These are phyloP conservation scores for Fusarium oligoseptatum DNA, from an alignment of 2,329 filamentous ascomycete species.

Conservation along the genomic window DNA sequence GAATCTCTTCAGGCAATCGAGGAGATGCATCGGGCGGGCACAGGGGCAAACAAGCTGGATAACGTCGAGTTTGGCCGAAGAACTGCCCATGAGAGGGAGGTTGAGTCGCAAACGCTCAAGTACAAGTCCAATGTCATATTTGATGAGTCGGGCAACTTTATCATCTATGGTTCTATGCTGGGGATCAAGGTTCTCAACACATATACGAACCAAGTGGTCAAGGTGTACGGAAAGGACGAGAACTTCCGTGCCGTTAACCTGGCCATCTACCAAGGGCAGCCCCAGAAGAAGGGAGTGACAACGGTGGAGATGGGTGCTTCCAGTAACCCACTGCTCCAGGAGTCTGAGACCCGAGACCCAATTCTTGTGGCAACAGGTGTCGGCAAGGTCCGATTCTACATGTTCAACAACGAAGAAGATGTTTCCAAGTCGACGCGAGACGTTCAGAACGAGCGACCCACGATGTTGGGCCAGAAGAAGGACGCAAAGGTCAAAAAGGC, in stretches of 20 bases:
- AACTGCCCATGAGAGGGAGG: slow-evolving; percentile 86
- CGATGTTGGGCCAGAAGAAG: slow-evolving; percentile 71
- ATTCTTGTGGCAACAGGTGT: slow-evolving; percentile 88
- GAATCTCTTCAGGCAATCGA: slow-evolving; percentile 91
- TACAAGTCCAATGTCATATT: slow-evolving; percentile 89
- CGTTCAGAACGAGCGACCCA: slow-evolving; percentile 94
- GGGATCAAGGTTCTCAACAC: slow-evolving; percentile 97
- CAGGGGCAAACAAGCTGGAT: slow-evolving; percentile 83
- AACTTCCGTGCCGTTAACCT: slow-evolving; percentile 86
- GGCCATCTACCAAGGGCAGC: slow-evolving; percentile 92
- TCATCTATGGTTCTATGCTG: slow-evolving; percentile 91
- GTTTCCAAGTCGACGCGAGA: slow-evolving; percentile 88
- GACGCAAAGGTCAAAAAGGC: slow-evolving; percentile 66
- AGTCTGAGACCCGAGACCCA: slow-evolving; percentile 91
- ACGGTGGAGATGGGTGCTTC: slow-evolving; percentile 98
- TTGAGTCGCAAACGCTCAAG: slow-evolving; percentile 77
- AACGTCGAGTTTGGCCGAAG: slow-evolving; percentile 92
- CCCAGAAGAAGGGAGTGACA: slow-evolving; percentile 91
- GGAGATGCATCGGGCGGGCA: slow-evolving; percentile 96
- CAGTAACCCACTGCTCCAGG: slow-evolving; percentile 90
- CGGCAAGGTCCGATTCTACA: slow-evolving; percentile 93
- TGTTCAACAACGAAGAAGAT: slow-evolving; percentile 93
- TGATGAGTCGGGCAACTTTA: slow-evolving; percentile 95
- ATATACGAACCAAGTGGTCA: slow-evolving; percentile 91
- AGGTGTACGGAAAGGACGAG: slow-evolving; percentile 91